Conservation (phyloP, 202 grass and related monocot genomes). For the Panicum virgatum region DNA sequence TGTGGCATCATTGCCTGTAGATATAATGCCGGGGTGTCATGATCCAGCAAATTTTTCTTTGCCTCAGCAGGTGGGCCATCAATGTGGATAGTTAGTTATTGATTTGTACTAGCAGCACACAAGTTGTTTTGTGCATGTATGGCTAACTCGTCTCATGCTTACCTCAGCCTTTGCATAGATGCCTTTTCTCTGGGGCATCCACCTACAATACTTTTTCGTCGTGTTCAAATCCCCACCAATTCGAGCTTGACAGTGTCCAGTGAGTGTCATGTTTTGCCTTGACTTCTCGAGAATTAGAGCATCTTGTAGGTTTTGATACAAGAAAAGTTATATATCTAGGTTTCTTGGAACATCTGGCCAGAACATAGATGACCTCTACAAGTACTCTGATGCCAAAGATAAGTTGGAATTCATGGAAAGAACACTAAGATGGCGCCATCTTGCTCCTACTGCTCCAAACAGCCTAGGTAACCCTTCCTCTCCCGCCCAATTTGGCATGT, state of each 20-base stretch:
- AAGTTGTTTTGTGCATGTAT: slow-evolving; percentile 30
- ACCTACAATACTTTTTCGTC: slow-evolving; percentile 89
- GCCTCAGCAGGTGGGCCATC: slow-evolving; percentile 76
- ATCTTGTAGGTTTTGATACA: slow-evolving; percentile 21
- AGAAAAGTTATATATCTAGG: slow-evolving; percentile 44
- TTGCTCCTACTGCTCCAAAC: slow-evolving; percentile 96
- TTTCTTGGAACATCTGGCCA: slow-evolving; percentile 97
- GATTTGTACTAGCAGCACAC: slow-evolving; percentile 13
- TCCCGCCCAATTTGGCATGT: slow-evolving; percentile 7
- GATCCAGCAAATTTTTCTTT: slow-evolving; percentile 97
- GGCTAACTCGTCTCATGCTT: slow-evolving; percentile 39
- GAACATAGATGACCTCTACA: slow-evolving; percentile 89
- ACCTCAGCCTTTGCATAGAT: slow-evolving; percentile 87
- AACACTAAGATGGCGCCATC: slow-evolving; percentile 87
- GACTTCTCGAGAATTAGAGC: slow-evolving; percentile 11
- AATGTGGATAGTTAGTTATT: slow-evolving; percentile 21
- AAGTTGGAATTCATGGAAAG: slow-evolving; percentile 89
- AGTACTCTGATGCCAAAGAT: slow-evolving; percentile 86
- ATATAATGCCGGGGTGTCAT: slow-evolving; percentile 86
- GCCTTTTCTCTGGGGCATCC: slow-evolving; percentile 88
- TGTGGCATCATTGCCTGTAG: slow-evolving; percentile 82
- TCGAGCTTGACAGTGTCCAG: slow-evolving; percentile 81
- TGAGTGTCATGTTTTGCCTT: slow-evolving; percentile 40
- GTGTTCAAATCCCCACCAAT: slow-evolving; percentile 95
- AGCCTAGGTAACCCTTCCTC: slow-evolving; percentile 64